These are phyloP conservation scores for Eurotiales sp. DNA, from an alignment of 2,329 filamentous ascomycete genomes.

Conservation along the genomic window DNA sequence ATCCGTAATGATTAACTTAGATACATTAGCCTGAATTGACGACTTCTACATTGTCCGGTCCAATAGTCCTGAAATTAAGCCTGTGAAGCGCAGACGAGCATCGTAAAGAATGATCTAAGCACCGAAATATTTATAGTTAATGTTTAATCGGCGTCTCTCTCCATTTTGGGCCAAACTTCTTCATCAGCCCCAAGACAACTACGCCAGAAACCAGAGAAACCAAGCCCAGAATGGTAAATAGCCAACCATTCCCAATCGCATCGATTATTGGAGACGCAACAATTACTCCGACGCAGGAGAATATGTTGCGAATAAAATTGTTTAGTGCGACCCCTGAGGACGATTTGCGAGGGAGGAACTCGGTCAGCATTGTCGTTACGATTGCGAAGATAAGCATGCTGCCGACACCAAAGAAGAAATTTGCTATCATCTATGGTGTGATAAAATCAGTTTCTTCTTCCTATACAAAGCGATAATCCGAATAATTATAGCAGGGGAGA, in stretches of 20 bases:
- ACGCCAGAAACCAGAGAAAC: slow-evolving; percentile 57
- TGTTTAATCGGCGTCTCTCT: slow-evolving; percentile 35
- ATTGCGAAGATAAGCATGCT: slow-evolving; percentile 75
- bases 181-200: slow-evolving; percentile 57
- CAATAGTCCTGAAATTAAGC: too few species aligned
- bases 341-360: slow-evolving; percentile 71
- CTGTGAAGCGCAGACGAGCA: too few species aligned
- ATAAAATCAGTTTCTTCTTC: too few species aligned
- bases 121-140: not conserved
- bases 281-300: slow-evolving; percentile 67
- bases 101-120: too few species aligned
- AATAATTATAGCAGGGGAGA: not conserved
- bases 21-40: too few species aligned
- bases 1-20: too few species aligned
- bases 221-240: slow-evolving; percentile 62
- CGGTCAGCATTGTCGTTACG: slow-evolving; percentile 77
- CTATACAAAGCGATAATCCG: too few species aligned
- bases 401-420: slow-evolving; percentile 71
- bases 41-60: too few species aligned
- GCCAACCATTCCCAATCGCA: slow-evolving; percentile 70
- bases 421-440: slow-evolving; percentile 50
- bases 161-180: slow-evolving; percentile 60
- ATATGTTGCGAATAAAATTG: slow-evolving; percentile 76
- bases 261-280: slow-evolving; percentile 67
- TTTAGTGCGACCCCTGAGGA: slow-evolving; percentile 74